These are phyloP conservation scores for Colletotrichum somersetense DNA, from an alignment of 2,329 filamentous ascomycete genomes.

Conservation along the genomic window DNA sequence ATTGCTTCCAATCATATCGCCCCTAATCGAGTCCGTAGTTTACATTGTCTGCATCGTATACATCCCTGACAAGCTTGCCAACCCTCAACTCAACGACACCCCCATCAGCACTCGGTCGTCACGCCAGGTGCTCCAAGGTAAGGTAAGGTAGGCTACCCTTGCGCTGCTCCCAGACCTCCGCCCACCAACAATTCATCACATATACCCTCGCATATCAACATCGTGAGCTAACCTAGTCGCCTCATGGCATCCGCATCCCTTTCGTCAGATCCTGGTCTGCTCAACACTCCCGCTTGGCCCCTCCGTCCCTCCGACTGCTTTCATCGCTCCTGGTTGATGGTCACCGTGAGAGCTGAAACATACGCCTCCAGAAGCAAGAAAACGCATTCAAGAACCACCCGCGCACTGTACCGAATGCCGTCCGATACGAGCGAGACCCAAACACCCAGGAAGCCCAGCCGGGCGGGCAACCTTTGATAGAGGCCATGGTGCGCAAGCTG, in stretches of 20 bases:
- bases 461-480: background rate
- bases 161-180: constrained; percentile 3
- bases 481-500: background rate
- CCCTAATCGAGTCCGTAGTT: background rate
- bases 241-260: background rate
- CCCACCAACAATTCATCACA: background rate
- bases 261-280: constrained; percentile 3
- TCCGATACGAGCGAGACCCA: constrained; percentile 14
- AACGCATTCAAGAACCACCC: constrained; percentile 2
- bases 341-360: constrained; percentile 21
- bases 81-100: background rate
- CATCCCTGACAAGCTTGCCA: background rate
- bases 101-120: background rate
- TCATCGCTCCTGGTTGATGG: background rate
- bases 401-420: constrained; percentile 19
- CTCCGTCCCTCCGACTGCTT: background rate
- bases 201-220: background rate
- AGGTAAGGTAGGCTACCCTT: background rate
- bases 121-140: background rate
- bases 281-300: constrained; percentile 8
- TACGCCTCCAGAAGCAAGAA: constrained; percentile 18
- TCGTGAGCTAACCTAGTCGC: background rate
- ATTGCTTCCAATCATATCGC: background rate
- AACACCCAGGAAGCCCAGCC: too few species aligned
- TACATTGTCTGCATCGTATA: background rate